Conservation (phyloP, 1,139 yeast genomes). For the Candida dubliniensis region DNA sequence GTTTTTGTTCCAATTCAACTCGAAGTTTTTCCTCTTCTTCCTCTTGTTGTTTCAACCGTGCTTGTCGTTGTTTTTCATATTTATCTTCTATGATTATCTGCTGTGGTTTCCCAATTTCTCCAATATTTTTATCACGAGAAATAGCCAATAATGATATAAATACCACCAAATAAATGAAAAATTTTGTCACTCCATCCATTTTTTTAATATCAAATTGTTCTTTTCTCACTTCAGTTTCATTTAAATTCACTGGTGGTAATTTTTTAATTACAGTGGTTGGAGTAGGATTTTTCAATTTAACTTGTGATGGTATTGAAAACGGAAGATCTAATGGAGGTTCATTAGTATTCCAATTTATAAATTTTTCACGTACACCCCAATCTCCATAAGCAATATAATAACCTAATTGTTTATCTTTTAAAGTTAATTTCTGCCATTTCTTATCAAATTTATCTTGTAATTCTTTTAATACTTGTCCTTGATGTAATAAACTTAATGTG, state of each 20-base stretch:
- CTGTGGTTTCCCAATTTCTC: slow-evolving; percentile 48
- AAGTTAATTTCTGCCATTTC: slow-evolving; percentile 50
- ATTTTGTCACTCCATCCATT: slow-evolving; percentile 57
- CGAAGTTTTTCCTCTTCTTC: slow-evolving; percentile 14
- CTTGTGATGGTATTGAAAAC: slow-evolving; percentile 43
- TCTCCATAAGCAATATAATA: slow-evolving; percentile 63
- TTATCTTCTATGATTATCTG: slow-evolving; percentile 41
- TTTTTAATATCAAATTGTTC: slow-evolving; percentile 51
- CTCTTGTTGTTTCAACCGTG: slow-evolving; percentile 18
- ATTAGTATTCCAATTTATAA: slow-evolving; percentile 41
- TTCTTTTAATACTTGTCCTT: slow-evolving; percentile 57
- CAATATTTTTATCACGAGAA: slow-evolving; percentile 50
- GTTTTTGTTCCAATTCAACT: slow-evolving; percentile 12
- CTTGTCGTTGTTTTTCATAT: slow-evolving; percentile 32
- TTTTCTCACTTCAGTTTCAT: slow-evolving; percentile 43
- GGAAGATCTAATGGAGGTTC: slow-evolving; percentile 57
- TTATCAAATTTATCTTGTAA: slow-evolving; percentile 51
- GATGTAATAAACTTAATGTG: slow-evolving; percentile 50
- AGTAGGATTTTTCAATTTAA: slow-evolving; percentile 23
- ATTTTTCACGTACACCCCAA: slow-evolving; percentile 64
- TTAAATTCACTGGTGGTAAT: slow-evolving; percentile 46
- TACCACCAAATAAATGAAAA: slow-evolving; percentile 47
- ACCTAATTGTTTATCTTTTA: slow-evolving; percentile 49
- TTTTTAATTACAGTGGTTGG: slow-evolving; percentile 26
- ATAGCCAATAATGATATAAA: slow-evolving; percentile 45